Evolutionary conservation across 2,329 filamentous ascomycete species (phyloP), one percentile per base, ranked within the genome.

Genomic region (Aspergillus glaucus): DNA sequence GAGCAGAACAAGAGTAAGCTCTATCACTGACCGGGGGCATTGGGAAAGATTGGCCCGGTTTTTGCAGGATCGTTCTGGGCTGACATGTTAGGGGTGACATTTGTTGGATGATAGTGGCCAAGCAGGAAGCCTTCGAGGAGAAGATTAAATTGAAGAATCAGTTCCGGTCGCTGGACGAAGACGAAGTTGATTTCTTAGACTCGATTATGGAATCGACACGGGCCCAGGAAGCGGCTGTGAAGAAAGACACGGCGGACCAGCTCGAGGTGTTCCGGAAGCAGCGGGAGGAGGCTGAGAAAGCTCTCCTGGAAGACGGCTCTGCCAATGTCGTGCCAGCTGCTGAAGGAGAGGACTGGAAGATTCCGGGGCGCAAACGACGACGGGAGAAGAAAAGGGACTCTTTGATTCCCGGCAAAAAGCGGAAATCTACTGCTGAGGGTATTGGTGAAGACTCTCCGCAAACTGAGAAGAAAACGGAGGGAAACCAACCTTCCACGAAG

Each of bases 211-310:
- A 82, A 55, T 76, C 75, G 6, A 78, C 77, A 22, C 72, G 79
- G 22, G 75, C 74, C 19, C 72, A 81, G 59, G 81, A 84, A 56
- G 75, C 70, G 2, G 76, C 73, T 3, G 71, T 84, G 41, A 77
- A 73, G 57, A 78, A 75, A 55, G 79, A 85, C 55, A 84, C 80
- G 0, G 68, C 70, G 4, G 79, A 82, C 53, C 77, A 80, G 58
- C 65, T 85, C 9, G 79, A 82, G 37, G 58, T 71, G 1, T 85
- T 85, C 55, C 75, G 80, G 26, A 74, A 73, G 52, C 78, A 80
- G 57, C 79, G 79, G 51, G 79, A 83, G 53, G 76, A 81, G 53
- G 78, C 75, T 1, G 80, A 84, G 62, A 75, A 75, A 55, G 73
- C 69, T 53, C 58, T 72, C 8, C 49, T 69, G 8, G 71, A 72